Evolutionary conservation across 352 stramenopile species (phyloP), one percentile per base, ranked within the genome.

Genomic region (Albugo laibachii): DNA sequence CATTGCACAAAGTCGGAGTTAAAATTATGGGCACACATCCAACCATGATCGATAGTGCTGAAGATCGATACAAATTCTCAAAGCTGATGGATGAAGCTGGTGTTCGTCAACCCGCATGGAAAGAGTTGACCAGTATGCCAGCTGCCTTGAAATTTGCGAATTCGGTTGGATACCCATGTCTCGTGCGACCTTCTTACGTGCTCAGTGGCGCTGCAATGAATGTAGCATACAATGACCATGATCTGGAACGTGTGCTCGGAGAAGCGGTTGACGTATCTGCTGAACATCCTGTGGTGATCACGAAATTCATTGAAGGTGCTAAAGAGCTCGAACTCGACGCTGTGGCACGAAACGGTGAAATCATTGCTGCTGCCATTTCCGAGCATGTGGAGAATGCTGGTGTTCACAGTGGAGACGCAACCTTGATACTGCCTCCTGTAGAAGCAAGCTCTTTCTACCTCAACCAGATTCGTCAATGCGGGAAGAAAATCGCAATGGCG

Each of bases 131-230:
- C 11, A 93, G 69, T 50, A 69, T 73, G 18, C 61, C 80, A 11
- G 83, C 68, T 34, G 93, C 93, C n/a, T 60, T 89, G 20, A 63
- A 89, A 14, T 98, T 98, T 62, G 93, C 92, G 21, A 65, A 77
- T 13, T 61, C 91, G 24, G 91, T 97, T 24, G 92, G 82, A 31
- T 98, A 96, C 64, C 86, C 92, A 41, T 93, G 97, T 41, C 75
- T 99, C 20, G 93, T 98, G 16, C 80, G 95, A 54, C 94, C 93
- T 21, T 97, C 85, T 21, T 99, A 97, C 72, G 94, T 99, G 47
- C 74, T 99, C 11, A 95, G 76, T 61, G 95, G 95, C 48, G 94
- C 94, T 44, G 95, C 93, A 16, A 98, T 99, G 94, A 97, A 95
- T 61, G 94, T 99, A 57, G 92, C 85, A 14, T 96, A 87, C 65